phyloP scores from a whole-genome alignment of 169 alveolate genomes.

The Eimeria acervulina region DNA sequence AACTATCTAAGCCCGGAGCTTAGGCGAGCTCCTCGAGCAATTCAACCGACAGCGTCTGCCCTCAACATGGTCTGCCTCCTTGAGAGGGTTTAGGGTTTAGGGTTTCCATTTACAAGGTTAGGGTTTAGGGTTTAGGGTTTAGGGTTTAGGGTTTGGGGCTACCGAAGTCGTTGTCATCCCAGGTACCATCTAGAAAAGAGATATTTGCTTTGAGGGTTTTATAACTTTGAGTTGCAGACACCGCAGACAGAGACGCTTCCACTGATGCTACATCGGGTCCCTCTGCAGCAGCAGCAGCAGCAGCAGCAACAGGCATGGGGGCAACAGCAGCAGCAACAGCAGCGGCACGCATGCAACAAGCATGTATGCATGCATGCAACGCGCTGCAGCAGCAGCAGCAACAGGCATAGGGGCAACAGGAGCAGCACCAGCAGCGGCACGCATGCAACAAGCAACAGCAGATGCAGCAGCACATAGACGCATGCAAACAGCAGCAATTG shows the following conservation, averaged over 20 bases:
- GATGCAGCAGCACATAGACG: background rate
- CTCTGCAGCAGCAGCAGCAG: slow-evolving; percentile 68
- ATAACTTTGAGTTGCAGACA: background rate
- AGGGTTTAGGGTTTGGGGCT: slow-evolving; percentile 13
- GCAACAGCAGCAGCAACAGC: background rate
- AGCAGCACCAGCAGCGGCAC: no score
- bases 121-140: slow-evolving; percentile 28
- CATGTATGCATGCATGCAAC: background rate
- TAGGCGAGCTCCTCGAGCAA: no score
- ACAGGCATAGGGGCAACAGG: no score
- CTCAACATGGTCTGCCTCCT: no score
- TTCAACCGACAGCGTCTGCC: no score
- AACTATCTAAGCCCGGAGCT: background rate
- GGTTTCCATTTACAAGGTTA: no score
- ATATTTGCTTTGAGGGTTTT: background rate
- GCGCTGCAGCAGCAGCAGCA: slow-evolving; percentile 20
- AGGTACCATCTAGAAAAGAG: slow-evolving; percentile 69
- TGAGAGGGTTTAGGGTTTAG: background rate
- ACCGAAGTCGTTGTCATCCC: slow-evolving; percentile 84
- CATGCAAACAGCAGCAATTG: background rate
- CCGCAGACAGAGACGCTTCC: background rate
- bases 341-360: background rate
- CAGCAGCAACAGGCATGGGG: background rate
- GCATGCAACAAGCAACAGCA: background rate
- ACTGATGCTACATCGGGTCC: slow-evolving; percentile 37